Conservation (phyloP, 331 rosid genomes). For the Quercus lobata region DNA sequence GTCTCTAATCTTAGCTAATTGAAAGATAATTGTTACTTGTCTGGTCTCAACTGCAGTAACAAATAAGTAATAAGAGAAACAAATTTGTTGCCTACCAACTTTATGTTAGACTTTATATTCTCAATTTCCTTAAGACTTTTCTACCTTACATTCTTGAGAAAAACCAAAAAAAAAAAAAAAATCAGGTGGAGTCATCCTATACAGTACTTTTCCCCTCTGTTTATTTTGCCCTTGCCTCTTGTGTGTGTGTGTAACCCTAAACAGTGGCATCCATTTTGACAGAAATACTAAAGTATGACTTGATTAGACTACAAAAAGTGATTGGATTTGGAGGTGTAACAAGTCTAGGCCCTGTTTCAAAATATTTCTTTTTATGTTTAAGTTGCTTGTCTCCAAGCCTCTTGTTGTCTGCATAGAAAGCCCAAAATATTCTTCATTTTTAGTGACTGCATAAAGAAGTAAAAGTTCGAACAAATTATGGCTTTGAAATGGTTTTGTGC, state of each 20-base stretch:
- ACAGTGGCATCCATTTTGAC: not conserved
- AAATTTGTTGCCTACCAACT: too few relatives aligned
- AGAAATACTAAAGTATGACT: not conserved
- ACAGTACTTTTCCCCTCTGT: too few relatives aligned
- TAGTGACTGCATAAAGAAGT: not conserved
- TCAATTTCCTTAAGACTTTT: too few relatives aligned
- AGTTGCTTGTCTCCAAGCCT: not conserved
- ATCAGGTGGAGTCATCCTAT: too few relatives aligned
- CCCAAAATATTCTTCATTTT: not conserved
- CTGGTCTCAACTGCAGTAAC: too few relatives aligned
- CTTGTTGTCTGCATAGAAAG: not conserved
- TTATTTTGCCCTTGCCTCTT: too few relatives aligned
- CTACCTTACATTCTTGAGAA: too few relatives aligned
- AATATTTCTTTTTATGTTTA: not conserved
- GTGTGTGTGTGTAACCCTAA: not conserved
- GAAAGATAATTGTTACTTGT: too few relatives aligned
- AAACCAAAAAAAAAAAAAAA: too few relatives aligned
- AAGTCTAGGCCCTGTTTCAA: not conserved
- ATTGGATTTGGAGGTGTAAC: not conserved
- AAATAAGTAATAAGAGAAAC: too few relatives aligned
- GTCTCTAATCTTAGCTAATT: too few relatives aligned
- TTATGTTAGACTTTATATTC: too few relatives aligned
- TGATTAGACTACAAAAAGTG: not conserved
- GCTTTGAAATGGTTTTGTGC: not conserved
- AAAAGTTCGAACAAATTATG: not conserved